Evolutionary conservation across 1,284 basidiomycete species (phyloP), one percentile per base, ranked within the genome.

Genomic region (Sanghuangporus weigelae): DNA sequence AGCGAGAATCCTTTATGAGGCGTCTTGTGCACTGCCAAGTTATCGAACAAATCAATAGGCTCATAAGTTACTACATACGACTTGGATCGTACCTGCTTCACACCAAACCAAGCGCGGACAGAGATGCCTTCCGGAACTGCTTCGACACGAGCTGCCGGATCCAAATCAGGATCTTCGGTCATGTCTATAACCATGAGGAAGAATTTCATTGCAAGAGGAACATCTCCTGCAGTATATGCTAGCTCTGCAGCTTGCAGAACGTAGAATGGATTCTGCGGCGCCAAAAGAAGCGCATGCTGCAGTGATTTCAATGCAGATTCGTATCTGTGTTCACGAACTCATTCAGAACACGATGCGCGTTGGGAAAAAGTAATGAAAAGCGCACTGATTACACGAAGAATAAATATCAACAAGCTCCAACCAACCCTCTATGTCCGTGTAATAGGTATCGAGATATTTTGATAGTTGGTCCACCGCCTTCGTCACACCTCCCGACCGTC

Each of bases 341-440:
- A 39, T 59, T 50, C 59, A 60, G 35, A 44, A 59, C 38, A 59
- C 31, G 11, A 0, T 10, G 36, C 40, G 36, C 40, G 8, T 35
- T 42, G 26, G 39, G 23, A 36, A 64, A 59, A 49, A 58, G 59
- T 44, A 42, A 49, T 39, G 19, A 46, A 38, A 63, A 35, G 64
- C 87, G 66, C 70, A 97, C 89, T 93, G 85, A 64, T 87, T 85
- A 68, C 89, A 86, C 14, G 85, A 83, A 1, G 87, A 81, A 71
- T 99, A 97, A 7, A 95, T 83, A 68, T 94, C 91, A 0, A 95
- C 91, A n/a, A 99, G 84, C 71, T 97, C 89, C 11, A 94, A 80
- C 97, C 96, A 99, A 4, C 85, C 95, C 68, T 96, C 91, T 0
- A 93, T 81, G 71, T 99, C 96, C 35, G 87, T 86, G 74, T 98